Base-by-base conservation (phyloP, 2,329 filamentous ascomycete genomes). In the Colletotrichum simmondsii region DNA sequence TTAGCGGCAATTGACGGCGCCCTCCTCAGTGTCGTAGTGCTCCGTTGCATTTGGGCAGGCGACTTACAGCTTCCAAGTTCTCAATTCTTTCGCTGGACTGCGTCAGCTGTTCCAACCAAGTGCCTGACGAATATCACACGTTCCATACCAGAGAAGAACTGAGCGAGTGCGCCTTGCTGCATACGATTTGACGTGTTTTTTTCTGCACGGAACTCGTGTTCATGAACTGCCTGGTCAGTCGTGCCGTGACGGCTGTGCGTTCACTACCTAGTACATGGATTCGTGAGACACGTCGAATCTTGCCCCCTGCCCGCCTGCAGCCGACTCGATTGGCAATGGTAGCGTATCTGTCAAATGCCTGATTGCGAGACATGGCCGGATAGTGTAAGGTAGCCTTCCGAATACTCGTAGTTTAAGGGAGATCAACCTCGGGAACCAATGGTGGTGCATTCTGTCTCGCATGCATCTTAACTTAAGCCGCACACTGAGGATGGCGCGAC, bases 321-420 rank as follows among this genome's bases (percentile, higher is more conserved):
- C 49, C 22, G n/a, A 63, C 46, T 53, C 30, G 46, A 35, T 8
- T 28, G 14, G 12, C n/a, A 10, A 53, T 49, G 65, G 30, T 65
- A 63, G 22, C 35, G 52, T 62, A 42, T 42, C 37, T 63, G 65
- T 19, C 65, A 62, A 42, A 19, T 22, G 28, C 30, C 49, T 58
- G 22, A 52, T 32, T 57, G n/a, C 32, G 49, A 69, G 70, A 69
- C 70, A 69, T n/a, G n/a, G 54, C 35, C 22, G 7, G 37, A 11
- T 37, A 28, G 46, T 49, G 42, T 49, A 10, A 32, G 46, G 22
- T 54, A 28, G 14, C 16, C 19, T n/a, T 28, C 32, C 2, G 26
- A 19, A 5, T 30, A 24, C 12, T 60, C 37, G 58, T 46, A 58
- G 54, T n/a, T 35, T 30, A 67, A 72, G 65, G 70, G 65, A 72